Conservation (phyloP, 805 yeast species). For the Metschnikowia amazonensis region DNA sequence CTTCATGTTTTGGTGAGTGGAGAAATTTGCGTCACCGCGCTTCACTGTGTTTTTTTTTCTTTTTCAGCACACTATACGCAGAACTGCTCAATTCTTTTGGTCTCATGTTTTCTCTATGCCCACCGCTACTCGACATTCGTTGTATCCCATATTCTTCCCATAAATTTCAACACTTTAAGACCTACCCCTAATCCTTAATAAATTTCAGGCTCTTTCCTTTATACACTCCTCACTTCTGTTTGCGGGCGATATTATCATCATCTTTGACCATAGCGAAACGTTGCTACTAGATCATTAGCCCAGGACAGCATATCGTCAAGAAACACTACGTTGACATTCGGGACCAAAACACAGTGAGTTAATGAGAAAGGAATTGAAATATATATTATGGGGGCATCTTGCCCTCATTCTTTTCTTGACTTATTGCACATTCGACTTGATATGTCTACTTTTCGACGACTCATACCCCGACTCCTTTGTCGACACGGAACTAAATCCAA, state of each 20-base stretch:
- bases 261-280: background rate
- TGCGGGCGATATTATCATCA: background rate
- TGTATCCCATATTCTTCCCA: background rate
- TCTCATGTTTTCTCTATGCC: constrained; percentile 3
- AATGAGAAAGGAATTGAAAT: constrained; percentile 66
- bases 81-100: constrained; percentile 1
- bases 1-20: background rate
- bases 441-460: constrained; percentile 72
- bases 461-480: constrained; percentile 59
- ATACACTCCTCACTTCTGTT: background rate
- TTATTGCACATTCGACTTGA: constrained; percentile 68
- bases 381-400: constrained; percentile 57
- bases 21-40: constrained; percentile 6
- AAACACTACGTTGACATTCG: background rate
- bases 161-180: background rate
- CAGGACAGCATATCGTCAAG: background rate
- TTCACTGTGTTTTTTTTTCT: constrained; percentile 3
- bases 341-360: background rate
- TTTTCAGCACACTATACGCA: constrained; percentile 1
- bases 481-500: constrained; percentile 59
- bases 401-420: constrained; percentile 49
- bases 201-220: background rate
- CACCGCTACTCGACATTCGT: background rate
- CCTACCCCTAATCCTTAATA: background rate
- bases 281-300: background rate